Evolutionary conservation across 179 eudicot species (phyloP).

Genomic region (Camellia oleifera): DNA sequence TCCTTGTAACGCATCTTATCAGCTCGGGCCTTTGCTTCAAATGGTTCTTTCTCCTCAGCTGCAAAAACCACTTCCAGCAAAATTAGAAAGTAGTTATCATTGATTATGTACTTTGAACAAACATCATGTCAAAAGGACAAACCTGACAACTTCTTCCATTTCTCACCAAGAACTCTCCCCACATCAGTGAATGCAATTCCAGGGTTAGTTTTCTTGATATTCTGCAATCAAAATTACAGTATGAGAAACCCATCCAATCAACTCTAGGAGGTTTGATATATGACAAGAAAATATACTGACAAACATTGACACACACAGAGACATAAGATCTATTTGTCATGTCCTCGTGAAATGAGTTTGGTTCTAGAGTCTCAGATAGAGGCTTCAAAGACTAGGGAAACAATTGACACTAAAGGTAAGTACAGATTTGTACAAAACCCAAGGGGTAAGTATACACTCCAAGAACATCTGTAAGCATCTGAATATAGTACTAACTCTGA

Average conservation of each 20-base stretch:
- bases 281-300: neutral
- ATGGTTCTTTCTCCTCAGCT: constrained; percentile 92
- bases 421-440: neutral
- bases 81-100: neutral
- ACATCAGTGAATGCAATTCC: constrained; percentile 68
- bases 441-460: neutral
- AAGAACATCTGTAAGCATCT: neutral
- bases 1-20: constrained; percentile 78
- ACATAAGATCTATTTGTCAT: too few species aligned
- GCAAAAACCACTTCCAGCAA: constrained; percentile 23
- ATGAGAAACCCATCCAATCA: neutral
- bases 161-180: constrained; percentile 82
- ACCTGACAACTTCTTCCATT: constrained; percentile 93
- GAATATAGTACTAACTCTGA: neutral
- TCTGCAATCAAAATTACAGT: constrained; percentile 35
- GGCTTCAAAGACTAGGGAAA: neutral
- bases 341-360: neutral
- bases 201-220: constrained; percentile 66
- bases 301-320: too few species aligned
- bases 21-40: constrained; percentile 67
- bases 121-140: neutral
- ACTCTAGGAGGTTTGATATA: neutral
- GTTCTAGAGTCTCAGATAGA: neutral
- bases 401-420: too few species aligned
- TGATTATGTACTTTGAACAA: neutral